Conservation (phyloP, 2,329 filamentous ascomycete species). For the Pseudofabraea citricarpa region DNA sequence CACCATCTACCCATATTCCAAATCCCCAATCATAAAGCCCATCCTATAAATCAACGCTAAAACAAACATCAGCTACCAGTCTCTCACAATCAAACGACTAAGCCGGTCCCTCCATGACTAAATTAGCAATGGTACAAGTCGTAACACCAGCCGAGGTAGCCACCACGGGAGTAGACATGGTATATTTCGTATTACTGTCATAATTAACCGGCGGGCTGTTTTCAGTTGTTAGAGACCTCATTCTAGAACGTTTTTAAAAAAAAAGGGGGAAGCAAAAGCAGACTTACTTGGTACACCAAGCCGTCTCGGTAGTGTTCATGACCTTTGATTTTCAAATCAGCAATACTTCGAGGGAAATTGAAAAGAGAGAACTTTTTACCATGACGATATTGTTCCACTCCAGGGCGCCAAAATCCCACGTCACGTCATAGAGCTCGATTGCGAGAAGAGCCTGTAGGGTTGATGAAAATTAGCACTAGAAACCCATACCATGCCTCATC, state of each 20-base stretch:
- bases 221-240: neutral
- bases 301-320: slow-evolving; percentile 15
- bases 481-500: no score
- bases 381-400: slow-evolving; percentile 21
- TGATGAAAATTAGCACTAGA: neutral
- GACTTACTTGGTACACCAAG: slow-evolving; percentile 19
- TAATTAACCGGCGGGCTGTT: slow-evolving; percentile 32
- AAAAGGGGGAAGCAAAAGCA: neutral
- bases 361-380: slow-evolving; percentile 7
- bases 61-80: no score
- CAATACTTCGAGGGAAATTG: neutral
- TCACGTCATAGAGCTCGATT: slow-evolving; percentile 33
- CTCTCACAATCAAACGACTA: no score
- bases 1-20: no score
- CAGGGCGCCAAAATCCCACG: slow-evolving; percentile 36
- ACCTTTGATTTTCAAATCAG: slow-evolving; percentile 19
- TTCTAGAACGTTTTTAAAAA: neutral
- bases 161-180: slow-evolving; percentile 28
- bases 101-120: slow-evolving; percentile 10
- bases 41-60: no score
- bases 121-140: slow-evolving; percentile 11
- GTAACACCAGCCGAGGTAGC: slow-evolving; percentile 29
- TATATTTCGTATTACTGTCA: slow-evolving; percentile 30
- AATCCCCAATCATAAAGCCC: no score
- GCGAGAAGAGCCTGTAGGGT: slow-evolving; percentile 29